phyloP scores from a whole-genome alignment of 805 yeast species.

The Candida dajiaensis region DNA sequence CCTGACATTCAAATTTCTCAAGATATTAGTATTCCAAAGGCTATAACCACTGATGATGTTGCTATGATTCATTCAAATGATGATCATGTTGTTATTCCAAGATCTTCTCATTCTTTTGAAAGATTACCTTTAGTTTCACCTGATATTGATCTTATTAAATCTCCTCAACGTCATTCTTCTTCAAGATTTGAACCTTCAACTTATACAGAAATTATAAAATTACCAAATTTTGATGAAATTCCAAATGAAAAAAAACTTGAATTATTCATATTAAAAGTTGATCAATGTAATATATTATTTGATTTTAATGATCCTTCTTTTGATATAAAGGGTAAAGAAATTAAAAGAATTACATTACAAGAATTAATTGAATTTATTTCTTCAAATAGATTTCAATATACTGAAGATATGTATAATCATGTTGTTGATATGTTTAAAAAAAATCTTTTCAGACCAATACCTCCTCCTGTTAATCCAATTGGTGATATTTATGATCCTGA shows the following conservation, averaged over 20 bases:
- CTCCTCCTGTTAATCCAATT: slow-evolving; percentile 96
- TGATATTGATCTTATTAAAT: slow-evolving; percentile 74
- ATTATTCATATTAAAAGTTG: slow-evolving; percentile 80
- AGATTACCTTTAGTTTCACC: slow-evolving; percentile 55
- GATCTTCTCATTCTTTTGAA: slow-evolving; percentile 48
- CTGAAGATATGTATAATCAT: slow-evolving; percentile 85
- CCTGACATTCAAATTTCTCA: slow-evolving; percentile 1
- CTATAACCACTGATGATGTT: not conserved
- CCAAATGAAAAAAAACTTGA: slow-evolving; percentile 74
- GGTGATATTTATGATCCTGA: slow-evolving; percentile 97
- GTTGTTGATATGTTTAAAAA: slow-evolving; percentile 86
- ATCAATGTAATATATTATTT: slow-evolving; percentile 91
- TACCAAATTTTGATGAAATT: slow-evolving; percentile 87
- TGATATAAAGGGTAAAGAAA: slow-evolving; percentile 88
- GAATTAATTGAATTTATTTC: slow-evolving; percentile 87
- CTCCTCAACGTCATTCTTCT: slow-evolving; percentile 89
- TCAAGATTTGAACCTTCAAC: slow-evolving; percentile 82
- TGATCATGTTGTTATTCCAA: slow-evolving; percentile 26
- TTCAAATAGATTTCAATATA: slow-evolving; percentile 73
- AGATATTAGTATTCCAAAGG: not conserved
- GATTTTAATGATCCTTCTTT: slow-evolving; percentile 91
- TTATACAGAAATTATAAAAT: slow-evolving; percentile 58
- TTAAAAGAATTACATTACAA: slow-evolving; percentile 79
- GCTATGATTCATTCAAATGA: not conserved
- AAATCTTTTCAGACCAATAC: slow-evolving; percentile 91